Evolutionary conservation across 116 monocot genomes (phyloP).

Genomic region (Papilionanthe hybrid): DNA sequence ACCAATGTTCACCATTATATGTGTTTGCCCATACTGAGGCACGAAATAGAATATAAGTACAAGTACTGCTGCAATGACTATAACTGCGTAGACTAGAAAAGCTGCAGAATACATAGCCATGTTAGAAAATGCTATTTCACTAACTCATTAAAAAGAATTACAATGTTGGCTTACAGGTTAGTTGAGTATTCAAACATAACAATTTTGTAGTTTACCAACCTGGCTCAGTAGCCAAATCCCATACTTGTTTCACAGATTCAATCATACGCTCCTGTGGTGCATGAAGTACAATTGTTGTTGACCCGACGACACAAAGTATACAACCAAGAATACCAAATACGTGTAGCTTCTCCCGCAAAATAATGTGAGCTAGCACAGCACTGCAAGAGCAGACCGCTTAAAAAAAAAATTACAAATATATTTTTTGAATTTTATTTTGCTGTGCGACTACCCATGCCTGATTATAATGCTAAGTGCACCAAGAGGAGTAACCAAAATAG

Average conservation of each 20-base stretch:
- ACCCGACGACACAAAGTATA: conserved; percentile 61
- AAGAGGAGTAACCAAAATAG: conserved; percentile 91
- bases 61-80: conserved; percentile 34
- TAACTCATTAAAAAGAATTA: background rate
- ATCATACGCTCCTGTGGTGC: conserved; percentile 64
- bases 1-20: conserved; percentile 54
- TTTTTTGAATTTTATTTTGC: background rate
- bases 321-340: conserved; percentile 70
- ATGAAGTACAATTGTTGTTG: conserved; percentile 60
- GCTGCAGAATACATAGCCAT: conserved; percentile 18
- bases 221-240: conserved; percentile 73
- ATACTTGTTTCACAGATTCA: conserved; percentile 60
- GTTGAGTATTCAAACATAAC: background rate
- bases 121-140: background rate
- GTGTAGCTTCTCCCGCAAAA: conserved; percentile 53
- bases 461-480: conserved; percentile 97
- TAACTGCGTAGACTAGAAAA: conserved; percentile 40
- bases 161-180: background rate
- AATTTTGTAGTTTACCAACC: conserved; percentile 19
- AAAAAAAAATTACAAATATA: background rate
- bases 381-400: conserved; percentile 18
- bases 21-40: conserved; percentile 48
- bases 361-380: conserved; percentile 63
- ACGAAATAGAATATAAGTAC: conserved; percentile 43
- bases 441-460: conserved; percentile 34